phyloP scores from a whole-genome alignment of 441 rosid species.

The Brassica hybrid region DNA sequence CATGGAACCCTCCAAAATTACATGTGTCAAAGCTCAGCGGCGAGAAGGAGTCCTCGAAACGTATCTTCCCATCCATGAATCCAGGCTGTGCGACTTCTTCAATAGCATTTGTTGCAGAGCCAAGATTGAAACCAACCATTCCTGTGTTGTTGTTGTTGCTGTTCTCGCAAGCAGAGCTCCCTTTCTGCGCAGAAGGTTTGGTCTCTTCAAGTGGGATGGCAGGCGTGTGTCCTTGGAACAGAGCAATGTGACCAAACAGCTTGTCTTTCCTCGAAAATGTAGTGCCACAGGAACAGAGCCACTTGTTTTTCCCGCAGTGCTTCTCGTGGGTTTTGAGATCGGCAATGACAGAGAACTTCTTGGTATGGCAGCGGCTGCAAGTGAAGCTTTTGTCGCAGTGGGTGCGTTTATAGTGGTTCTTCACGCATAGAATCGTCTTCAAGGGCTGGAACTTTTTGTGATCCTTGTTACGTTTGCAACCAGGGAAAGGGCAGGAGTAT shows the following conservation, averaged over 20 bases:
- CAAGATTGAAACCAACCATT: conserved; percentile 51
- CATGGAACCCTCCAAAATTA: conserved; percentile 61
- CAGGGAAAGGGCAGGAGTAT: conserved; percentile 89
- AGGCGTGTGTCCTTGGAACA: conserved; percentile 97
- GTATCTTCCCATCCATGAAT: conserved; percentile 56
- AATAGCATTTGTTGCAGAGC: conserved; percentile 44
- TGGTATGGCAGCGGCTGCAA: conserved; percentile 89
- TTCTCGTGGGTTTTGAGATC: conserved; percentile 98
- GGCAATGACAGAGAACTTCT: conserved; percentile 91
- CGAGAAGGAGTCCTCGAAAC: conserved; percentile 70
- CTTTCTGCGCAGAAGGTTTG: conserved; percentile 53
- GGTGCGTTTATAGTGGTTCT: conserved; percentile 95
- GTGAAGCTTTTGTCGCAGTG: conserved; percentile 93
- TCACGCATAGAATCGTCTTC: conserved; percentile 88
- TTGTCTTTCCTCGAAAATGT: conserved; percentile 98
- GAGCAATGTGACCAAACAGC: conserved; percentile 88
- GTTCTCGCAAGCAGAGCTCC: conserved; percentile 44
- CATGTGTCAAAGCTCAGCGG: conserved; percentile 77
- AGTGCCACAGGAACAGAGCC: conserved; percentile 97
- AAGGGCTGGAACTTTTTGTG: conserved; percentile 96
- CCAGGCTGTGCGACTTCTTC: conserved; percentile 45
- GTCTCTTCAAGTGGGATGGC: conserved; percentile 82
- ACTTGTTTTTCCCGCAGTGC: conserved; percentile 95
- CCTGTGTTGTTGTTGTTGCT: conserved; percentile 27
- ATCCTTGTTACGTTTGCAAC: conserved; percentile 97